Base-by-base conservation (phyloP, 164 flowering plant species). In the Hamamelis virginiana region DNA sequence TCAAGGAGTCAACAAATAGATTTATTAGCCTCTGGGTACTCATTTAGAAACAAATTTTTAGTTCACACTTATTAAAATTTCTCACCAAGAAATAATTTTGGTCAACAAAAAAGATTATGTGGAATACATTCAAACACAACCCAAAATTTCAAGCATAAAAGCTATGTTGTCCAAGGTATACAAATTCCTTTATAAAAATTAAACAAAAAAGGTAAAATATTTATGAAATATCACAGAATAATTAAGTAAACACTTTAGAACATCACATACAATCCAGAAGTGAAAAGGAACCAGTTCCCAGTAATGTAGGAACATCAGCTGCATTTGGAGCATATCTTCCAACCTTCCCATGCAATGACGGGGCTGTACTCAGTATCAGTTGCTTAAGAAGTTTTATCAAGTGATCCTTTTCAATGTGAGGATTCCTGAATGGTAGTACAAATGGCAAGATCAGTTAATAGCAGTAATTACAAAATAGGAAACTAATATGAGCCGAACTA, bases 361-460 rank as follows among this genome's bases (percentile, higher is more conserved):
- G 70, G 59, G 87, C 69, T 38, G 70, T 53, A 63, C 43, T 65
- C 75, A 86, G 73, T 65, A 94, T 73, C 75, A 92, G 77, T 74
- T 92, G 96, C 85, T 89, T 95, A 73, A 95, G 78, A 80, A 95
- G 96, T 82, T 83, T 89, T 67, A 95, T 78, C 82, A 95, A 75
- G 83, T 92, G 98, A 85, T 92, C 91, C 74, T 84, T 89, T 65
- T 80, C 89, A 75, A 92, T 80, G 65, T 95, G 95, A 68, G 96
- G 83, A 79, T 91, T 86, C 88, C 98, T 95, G 43, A 79, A 55
- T 12, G 19, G 61, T 67, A 14, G 68, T 25, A 57, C 48, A 72
- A 72, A 69, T 21, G 16, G 33, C 9, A 65, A 52, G 48, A 60
- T 15, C 22, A n/a, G 55, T 27, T 69, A 14, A 51, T 38, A n/a